Percentiles rank a stretch among this genome's conserved stretches.
Conservation (phyloP, 2,329 filamentous ascomycete species). For the Colletotrichum sp. region DNA sequence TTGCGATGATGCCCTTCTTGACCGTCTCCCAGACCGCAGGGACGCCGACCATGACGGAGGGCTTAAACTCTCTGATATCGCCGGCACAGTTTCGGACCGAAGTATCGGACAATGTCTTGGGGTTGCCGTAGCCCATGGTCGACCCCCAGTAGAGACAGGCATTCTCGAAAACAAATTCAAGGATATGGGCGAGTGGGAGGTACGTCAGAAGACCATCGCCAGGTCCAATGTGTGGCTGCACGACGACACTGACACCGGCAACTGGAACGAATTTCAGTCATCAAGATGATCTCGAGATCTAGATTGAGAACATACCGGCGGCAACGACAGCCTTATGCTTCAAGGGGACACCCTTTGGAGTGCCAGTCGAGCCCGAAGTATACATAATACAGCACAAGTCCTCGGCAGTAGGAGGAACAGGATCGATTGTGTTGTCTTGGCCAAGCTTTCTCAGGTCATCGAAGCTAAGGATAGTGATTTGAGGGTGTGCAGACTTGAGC, state of each 20-base stretch:
- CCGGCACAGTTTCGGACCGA: slow-evolving; percentile 87
- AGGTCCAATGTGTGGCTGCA: slow-evolving; percentile 78
- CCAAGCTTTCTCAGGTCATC: slow-evolving; percentile 57
- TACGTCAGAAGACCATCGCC: slow-evolving; percentile 83
- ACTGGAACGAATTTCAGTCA: slow-evolving; percentile 47
- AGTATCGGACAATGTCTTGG: slow-evolving; percentile 81
- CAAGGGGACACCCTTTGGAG: slow-evolving; percentile 81
- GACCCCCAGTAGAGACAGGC: slow-evolving; percentile 83
- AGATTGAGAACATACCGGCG: slow-evolving; percentile 55
- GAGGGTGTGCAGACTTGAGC: slow-evolving; percentile 45
- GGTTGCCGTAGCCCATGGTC: slow-evolving; percentile 88
- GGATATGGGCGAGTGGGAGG: slow-evolving; percentile 85
- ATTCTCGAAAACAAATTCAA: slow-evolving; percentile 92
- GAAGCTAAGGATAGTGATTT: slow-evolving; percentile 54
- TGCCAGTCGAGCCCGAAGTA: slow-evolving; percentile 83
- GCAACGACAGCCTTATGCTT: slow-evolving; percentile 78
- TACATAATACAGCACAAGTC: slow-evolving; percentile 78
- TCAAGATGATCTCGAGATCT: neutral
- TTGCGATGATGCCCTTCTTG: slow-evolving; percentile 85
- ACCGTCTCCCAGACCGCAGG: slow-evolving; percentile 91
- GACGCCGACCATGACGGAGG: slow-evolving; percentile 84
- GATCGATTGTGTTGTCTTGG: slow-evolving; percentile 69
- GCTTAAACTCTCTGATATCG: slow-evolving; percentile 85
- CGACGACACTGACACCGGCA: slow-evolving; percentile 78
- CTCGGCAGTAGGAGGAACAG: slow-evolving; percentile 71